Evolutionary conservation across 208 protist species (phyloP), one percentile per base, ranked within the genome.

Genomic region (Trypanosoma platydactyli): DNA sequence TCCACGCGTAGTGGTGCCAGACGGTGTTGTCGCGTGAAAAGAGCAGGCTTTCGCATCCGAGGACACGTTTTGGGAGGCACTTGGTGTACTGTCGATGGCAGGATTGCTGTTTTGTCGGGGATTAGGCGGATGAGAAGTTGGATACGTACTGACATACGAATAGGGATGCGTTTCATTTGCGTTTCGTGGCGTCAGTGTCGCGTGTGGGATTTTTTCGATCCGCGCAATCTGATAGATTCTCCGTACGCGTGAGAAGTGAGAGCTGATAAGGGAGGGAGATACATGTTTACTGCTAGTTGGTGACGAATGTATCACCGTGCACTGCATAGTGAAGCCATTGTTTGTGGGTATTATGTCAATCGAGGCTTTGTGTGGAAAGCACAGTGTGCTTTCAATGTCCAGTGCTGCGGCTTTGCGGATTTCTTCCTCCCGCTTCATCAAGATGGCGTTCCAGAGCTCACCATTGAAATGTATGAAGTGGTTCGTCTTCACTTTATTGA

Each of bases 381-480:
- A 30, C 11, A 73, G 42, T 20, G 51, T 33, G 27, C 50, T 60
- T 15, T 15, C 27, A 35, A 66, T n/a, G 29, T 73, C 67, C 15
- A 40, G 13, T 40, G 13, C 41, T 27, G 65, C 25, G 33, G 59
- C 58, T n/a, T 42, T 12, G 1, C 52, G 22, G 5, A 73, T 40
- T 35, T 56, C 41, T 13, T 60, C 9, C 29, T 62, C 33, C 13
- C 55, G 49, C 2, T 38, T 5, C 5, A 5, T 0, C 12, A 59
- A 24, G 33, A 73, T 45, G 18, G 16, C 1, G 5, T 65, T 15
- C 67, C 67, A 73, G 1, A 56, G 18, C 45, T 73, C 67, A 35
- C 67, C 67, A 16, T 66, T 40, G 33, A 73, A 62, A 33, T 59
- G 49, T 25, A 73, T 42, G 22, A 25, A 40, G 24, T 71, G 65